Conservation (phyloP, 2,329 filamentous ascomycete genomes). For the Dendryphion nanum region DNA sequence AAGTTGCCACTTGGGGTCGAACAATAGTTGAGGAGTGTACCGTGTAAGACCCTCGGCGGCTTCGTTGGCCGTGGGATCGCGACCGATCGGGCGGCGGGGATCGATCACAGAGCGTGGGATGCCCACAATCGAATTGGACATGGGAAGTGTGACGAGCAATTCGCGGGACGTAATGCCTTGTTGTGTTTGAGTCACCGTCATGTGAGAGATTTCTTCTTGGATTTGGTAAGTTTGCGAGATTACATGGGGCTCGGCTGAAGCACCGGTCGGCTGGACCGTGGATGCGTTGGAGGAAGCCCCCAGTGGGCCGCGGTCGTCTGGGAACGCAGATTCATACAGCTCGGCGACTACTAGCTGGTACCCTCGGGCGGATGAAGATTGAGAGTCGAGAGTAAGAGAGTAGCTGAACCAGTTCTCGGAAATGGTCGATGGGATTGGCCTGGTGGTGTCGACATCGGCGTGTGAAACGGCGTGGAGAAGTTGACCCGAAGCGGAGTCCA, state of each 20-base stretch:
- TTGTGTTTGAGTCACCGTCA: conserved; percentile 82
- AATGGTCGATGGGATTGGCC: conserved; percentile 73
- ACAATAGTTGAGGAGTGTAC: conserved; percentile 75
- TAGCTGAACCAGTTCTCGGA: conserved; percentile 97
- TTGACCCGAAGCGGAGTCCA: conserved; percentile 84
- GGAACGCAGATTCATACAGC: conserved; percentile 79
- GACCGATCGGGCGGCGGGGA: conserved; percentile 79
- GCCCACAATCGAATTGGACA: conserved; percentile 71
- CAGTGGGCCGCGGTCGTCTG: conserved; percentile 82
- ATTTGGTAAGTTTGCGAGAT: conserved; percentile 80
- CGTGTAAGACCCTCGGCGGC: conserved; percentile 76
- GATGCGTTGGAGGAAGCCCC: conserved; percentile 72
- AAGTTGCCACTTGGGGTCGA: conserved; percentile 77
- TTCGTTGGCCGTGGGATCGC: conserved; percentile 78
- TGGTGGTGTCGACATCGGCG: conserved; percentile 68
- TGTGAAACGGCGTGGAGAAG: conserved; percentile 72
- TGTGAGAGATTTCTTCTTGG: conserved; percentile 71
- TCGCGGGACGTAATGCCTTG: conserved; percentile 88
- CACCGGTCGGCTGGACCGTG: conserved; percentile 65
- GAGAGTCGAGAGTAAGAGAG: conserved; percentile 62
- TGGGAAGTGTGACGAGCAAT: conserved; percentile 74
- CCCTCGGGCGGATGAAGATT: conserved; percentile 61
- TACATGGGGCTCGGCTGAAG: conserved; percentile 67
- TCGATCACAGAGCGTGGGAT: conserved; percentile 79
- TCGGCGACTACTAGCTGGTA: conserved; percentile 85